Conservation (phyloP, 225 moss, liverwort and hornwort genomes). For the Straminergon stramineum region DNA sequence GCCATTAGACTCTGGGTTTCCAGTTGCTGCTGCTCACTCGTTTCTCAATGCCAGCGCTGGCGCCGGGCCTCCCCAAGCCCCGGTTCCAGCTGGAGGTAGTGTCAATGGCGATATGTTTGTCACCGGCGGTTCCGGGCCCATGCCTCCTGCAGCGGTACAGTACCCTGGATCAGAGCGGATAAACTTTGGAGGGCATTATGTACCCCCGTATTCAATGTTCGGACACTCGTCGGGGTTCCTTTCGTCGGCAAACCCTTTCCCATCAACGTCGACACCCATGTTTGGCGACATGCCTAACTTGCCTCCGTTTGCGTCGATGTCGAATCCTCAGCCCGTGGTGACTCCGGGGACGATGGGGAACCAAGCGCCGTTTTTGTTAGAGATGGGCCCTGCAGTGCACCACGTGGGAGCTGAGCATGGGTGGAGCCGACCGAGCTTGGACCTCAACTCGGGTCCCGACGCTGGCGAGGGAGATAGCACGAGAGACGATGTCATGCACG, state of each 20-base stretch:
- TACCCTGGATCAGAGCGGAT: slow-evolving; percentile 53
- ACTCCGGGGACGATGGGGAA: slow-evolving; percentile 33
- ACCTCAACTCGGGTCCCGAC: slow-evolving; percentile 93
- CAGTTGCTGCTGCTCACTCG: slow-evolving; percentile 71
- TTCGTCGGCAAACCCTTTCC: slow-evolving; percentile 39
- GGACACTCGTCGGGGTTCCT: slow-evolving; percentile 54
- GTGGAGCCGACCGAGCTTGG: slow-evolving; percentile 67
- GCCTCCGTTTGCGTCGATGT: slow-evolving; percentile 43
- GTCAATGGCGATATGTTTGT: slow-evolving; percentile 60
- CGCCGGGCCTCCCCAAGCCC: slow-evolving; percentile 27
- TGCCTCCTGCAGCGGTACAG: slow-evolving; percentile 31
- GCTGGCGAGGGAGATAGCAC: slow-evolving; percentile 53
- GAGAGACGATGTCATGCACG: slow-evolving; percentile 66
- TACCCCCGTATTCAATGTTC: slow-evolving; percentile 43
- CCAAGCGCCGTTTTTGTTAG: slow-evolving; percentile 45
- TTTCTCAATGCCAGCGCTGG: slow-evolving; percentile 58
- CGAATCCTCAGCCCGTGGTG: slow-evolving; percentile 39
- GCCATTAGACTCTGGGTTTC: slow-evolving; percentile 53
- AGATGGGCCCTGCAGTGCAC: slow-evolving; percentile 42
- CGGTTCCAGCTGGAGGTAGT: slow-evolving; percentile 26
- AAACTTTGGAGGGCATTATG: slow-evolving; percentile 47
- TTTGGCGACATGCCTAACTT: slow-evolving; percentile 58
- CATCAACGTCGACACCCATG: slow-evolving; percentile 37
- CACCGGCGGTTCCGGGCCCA: slow-evolving; percentile 26
- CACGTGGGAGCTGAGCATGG: slow-evolving; percentile 30